These are phyloP conservation scores for Saturnispora sekii DNA, from an alignment of 805 yeast species.

Conservation along the genomic window DNA sequence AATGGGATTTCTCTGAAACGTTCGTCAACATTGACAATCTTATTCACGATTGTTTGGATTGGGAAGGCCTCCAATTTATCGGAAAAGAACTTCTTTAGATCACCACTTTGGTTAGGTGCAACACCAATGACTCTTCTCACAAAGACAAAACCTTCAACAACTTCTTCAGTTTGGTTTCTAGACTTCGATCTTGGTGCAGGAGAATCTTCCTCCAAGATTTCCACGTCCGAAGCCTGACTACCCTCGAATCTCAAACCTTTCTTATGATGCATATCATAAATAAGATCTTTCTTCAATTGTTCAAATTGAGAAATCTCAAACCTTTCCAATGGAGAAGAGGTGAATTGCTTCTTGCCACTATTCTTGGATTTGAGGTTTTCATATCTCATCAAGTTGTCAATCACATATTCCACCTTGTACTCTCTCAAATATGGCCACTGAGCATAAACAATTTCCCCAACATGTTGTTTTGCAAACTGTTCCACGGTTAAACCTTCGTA, in stretches of 20 bases:
- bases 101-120: constrained; percentile 59
- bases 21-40: constrained; percentile 61
- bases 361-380: constrained; percentile 28
- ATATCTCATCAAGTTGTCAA: constrained; percentile 44
- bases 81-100: constrained; percentile 64
- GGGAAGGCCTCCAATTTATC: constrained; percentile 50
- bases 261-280: constrained; percentile 34
- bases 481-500: constrained; percentile 47
- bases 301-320: constrained; percentile 40
- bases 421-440: constrained; percentile 91
- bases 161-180: not conserved
- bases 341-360: constrained; percentile 18
- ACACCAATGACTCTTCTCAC: constrained; percentile 76
- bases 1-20: constrained; percentile 69
- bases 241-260: constrained; percentile 39
- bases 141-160: constrained; percentile 47
- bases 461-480: constrained; percentile 53
- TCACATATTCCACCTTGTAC: constrained; percentile 55
- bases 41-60: constrained; percentile 70
- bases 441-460: constrained; percentile 58
- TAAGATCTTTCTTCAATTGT: constrained; percentile 31
- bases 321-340: constrained; percentile 31
- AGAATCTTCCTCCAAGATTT: constrained; percentile 9
- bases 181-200: not conserved
- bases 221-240: constrained; percentile 7